phyloP scores from a whole-genome alignment of 371 early-diverging fungal genomes.

The Astathelohania contejeani region DNA sequence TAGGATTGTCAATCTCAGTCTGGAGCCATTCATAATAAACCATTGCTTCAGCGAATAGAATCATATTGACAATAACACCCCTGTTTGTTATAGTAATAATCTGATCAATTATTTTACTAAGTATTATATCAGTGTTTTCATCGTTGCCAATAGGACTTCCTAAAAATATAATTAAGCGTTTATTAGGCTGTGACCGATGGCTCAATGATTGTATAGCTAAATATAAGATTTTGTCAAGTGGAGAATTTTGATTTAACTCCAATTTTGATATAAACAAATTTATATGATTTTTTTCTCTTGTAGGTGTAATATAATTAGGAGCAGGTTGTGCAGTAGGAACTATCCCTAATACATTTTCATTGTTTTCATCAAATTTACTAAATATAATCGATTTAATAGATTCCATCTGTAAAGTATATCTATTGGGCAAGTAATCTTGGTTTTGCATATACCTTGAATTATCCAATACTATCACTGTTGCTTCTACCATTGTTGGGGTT shows the following conservation, averaged over 20 bases:
- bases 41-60: constrained; percentile 48
- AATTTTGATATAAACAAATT: constrained; percentile 22
- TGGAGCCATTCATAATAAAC: constrained; percentile 17
- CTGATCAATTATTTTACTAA: constrained; percentile 16
- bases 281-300: constrained; percentile 24
- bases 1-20: constrained; percentile 10
- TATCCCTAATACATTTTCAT: constrained; percentile 32
- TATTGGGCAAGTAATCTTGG: constrained; percentile 47
- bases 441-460: constrained; percentile 44
- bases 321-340: constrained; percentile 28
- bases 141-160: constrained; percentile 1
- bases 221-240: constrained; percentile 13
- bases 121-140: constrained; percentile 19
- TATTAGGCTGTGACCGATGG: constrained; percentile 10
- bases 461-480: constrained; percentile 38
- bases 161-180: constrained; percentile 33
- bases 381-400: constrained; percentile 18
- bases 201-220: constrained; percentile 17
- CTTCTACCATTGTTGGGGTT: constrained; percentile 48
- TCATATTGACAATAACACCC: constrained; percentile 34
- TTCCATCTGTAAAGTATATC: constrained; percentile 40
- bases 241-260: constrained; percentile 8
- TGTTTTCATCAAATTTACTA: constrained; percentile 16
- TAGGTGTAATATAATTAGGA: constrained; percentile 42
- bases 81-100: constrained; percentile 8